A percentile compares a stretch with the other conserved stretches of the same genome.
Conservation (phyloP, 1,139 yeast genomes). For the Taphrina pruni region DNA sequence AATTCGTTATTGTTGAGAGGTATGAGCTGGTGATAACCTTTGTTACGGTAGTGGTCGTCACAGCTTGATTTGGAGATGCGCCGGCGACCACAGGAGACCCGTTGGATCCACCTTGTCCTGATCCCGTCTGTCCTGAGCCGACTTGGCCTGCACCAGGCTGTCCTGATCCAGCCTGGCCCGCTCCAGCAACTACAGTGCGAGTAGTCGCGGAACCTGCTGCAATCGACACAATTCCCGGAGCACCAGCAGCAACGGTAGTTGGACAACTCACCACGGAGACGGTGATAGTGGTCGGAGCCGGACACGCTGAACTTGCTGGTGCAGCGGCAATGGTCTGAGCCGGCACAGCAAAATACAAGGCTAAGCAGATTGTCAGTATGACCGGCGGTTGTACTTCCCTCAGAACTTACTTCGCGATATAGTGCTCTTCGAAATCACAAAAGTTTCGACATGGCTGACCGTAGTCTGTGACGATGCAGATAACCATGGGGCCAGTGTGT, state of each 20-base stretch:
- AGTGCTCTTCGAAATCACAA: neutral
- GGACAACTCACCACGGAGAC: conserved; percentile 20
- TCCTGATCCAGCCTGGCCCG: conserved; percentile 1
- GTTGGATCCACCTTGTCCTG: neutral
- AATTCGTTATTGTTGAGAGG: neutral
- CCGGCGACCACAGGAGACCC: neutral
- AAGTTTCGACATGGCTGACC: conserved; percentile 7
- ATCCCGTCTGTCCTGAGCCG: neutral
- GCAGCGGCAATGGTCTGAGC: neutral
- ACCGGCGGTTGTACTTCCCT: neutral
- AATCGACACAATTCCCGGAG: neutral
- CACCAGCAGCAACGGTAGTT: neutral
- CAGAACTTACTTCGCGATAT: neutral
- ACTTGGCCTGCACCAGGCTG: neutral
- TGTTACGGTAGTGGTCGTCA: neutral
- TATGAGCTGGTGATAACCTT: neutral
- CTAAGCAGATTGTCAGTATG: neutral
- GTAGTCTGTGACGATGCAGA: conserved; percentile 1
- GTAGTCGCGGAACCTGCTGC: neutral
- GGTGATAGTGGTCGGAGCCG: conserved; percentile 6
- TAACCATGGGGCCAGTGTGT: conserved; percentile 27
- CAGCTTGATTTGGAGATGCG: conserved; percentile 1
- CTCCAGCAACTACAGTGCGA: neutral
- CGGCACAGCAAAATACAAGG: conserved; percentile 22
- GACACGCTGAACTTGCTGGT: neutral